Evolutionary conservation across 78 protist genomes (phyloP).

Genomic region (Diacronema lutheri): DNA sequence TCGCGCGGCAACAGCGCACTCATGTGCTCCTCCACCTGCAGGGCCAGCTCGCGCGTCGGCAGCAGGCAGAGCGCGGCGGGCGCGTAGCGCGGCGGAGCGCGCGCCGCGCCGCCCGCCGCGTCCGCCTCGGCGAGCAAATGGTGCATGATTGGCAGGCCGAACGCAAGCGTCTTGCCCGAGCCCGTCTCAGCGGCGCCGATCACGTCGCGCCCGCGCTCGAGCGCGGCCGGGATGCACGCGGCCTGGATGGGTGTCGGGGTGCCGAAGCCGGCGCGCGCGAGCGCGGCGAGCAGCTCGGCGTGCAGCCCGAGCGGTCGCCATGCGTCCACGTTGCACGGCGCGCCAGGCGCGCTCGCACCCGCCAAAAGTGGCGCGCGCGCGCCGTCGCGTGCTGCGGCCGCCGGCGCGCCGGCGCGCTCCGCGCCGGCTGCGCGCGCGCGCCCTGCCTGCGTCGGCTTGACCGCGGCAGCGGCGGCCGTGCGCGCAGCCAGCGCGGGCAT

Average conservation of each 20-base stretch:
- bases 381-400: too few relatives aligned
- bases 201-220: slow-evolving; percentile 38
- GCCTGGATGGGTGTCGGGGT: slow-evolving; percentile 69
- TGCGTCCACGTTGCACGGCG: background rate
- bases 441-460: too few relatives aligned
- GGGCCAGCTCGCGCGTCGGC: slow-evolving; percentile 84
- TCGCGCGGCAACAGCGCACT: too few relatives aligned
- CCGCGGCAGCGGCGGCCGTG: too few relatives aligned
- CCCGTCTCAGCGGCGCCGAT: slow-evolving; percentile 68
- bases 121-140: background rate
- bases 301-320: slow-evolving; percentile 15
- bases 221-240: slow-evolving; percentile 49
- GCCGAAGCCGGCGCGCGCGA: background rate
- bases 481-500: too few relatives aligned
- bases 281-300: background rate
- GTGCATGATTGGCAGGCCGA: slow-evolving; percentile 70
- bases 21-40: background rate
- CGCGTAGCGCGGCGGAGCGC: background rate
- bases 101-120: background rate
- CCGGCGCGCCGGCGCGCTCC: too few relatives aligned
- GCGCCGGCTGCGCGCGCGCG: too few relatives aligned
- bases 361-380: too few relatives aligned
- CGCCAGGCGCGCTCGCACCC: too few relatives aligned
- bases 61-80: slow-evolving; percentile 45
- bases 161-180: slow-evolving; percentile 86